Evolutionary conservation across 768 basidiomycete species (phyloP).

Genomic region (Trametes elegans): DNA sequence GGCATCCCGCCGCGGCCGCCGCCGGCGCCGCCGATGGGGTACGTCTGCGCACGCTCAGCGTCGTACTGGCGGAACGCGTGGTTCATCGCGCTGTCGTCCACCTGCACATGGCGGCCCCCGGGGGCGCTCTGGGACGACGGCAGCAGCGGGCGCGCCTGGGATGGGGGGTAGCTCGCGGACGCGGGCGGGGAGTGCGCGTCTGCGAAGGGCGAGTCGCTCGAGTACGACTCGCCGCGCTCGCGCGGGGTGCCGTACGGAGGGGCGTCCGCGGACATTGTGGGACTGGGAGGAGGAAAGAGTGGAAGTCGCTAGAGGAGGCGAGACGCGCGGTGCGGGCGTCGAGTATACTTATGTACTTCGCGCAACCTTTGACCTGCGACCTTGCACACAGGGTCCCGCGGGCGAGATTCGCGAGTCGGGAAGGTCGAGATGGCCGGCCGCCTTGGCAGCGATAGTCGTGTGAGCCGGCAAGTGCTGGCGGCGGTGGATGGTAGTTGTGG

Average conservation of each 20-base stretch:
- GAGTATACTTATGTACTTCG: neutral
- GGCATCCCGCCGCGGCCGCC: no score
- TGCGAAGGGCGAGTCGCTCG: conserved; percentile 10
- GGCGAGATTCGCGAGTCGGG: no score
- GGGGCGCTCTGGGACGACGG: neutral
- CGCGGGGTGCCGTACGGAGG: conserved; percentile 16
- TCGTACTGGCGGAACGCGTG: conserved; percentile 23
- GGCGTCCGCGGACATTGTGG: conserved; percentile 1
- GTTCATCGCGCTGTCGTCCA: conserved; percentile 9
- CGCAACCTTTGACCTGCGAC: no score
- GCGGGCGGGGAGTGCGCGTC: conserved; percentile 6
- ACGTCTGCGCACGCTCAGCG: conserved; percentile 22
- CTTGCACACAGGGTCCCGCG: no score
- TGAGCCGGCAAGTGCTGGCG: neutral
- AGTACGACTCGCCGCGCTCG: conserved; percentile 13
- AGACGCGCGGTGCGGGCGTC: neutral
- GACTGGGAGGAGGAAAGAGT: neutral
- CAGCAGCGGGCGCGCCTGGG: conserved; percentile 4
- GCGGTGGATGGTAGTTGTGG: neutral
- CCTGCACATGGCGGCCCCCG: conserved; percentile 2
- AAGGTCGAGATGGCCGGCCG: neutral
- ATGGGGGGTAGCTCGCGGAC: conserved; percentile 3
- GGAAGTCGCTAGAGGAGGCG: neutral
- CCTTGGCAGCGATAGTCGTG: neutral
- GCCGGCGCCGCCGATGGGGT: conserved; percentile 9